Base-by-base conservation (phyloP, 192 early-diverging fungal species). In the Coemansia sp. region DNA sequence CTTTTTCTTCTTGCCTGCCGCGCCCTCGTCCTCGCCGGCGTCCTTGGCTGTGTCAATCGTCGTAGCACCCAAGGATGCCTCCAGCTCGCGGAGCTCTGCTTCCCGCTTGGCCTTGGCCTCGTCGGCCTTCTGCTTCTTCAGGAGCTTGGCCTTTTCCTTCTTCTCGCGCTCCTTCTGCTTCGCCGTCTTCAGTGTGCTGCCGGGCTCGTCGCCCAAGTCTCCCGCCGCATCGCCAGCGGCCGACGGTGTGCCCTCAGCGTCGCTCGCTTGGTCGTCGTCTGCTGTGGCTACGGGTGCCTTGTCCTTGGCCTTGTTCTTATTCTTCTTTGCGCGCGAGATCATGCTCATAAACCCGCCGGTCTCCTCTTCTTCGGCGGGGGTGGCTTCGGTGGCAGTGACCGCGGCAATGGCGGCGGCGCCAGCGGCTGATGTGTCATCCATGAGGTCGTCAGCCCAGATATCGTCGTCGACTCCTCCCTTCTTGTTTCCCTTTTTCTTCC, bases 131-230 rank as follows among this genome's bases (percentile, higher is more conserved):
- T 76, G 68, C 59, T 79, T 76, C 71, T 79, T 75, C 18, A 63
- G 66, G 47, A 66, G 65, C 66, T 78, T 75, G 23, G 64, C 75
- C 52, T 61, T 66, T 28, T 83, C 80, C 72, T 83, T 83, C 60
- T 75, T 83, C 61, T 81, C 76, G 52, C 77, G 82, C 78, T 85
- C 79, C 67, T 83, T 83, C 58, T 83, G 75, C 63, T 75, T 81
- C 36, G 81, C 80, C 0, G 79, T 77, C 62, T 78, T 84, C 55
- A 86, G 74, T 35, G 77, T 79, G 28, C 75, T 83, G 62, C 65
- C 75, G 14, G 78, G 62, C 61, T 74, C 83, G 3, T 62, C 76
- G 20, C 77, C 84, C 2, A 73, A 77, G 61, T 84, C 83, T 36
- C 61, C 43, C 2, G 55, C 72, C 12, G 59, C 70, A 53, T 61